Evolutionary conservation across 176 grass and related monocot species (phyloP).

Genomic region (Lolium multiflorum): DNA sequence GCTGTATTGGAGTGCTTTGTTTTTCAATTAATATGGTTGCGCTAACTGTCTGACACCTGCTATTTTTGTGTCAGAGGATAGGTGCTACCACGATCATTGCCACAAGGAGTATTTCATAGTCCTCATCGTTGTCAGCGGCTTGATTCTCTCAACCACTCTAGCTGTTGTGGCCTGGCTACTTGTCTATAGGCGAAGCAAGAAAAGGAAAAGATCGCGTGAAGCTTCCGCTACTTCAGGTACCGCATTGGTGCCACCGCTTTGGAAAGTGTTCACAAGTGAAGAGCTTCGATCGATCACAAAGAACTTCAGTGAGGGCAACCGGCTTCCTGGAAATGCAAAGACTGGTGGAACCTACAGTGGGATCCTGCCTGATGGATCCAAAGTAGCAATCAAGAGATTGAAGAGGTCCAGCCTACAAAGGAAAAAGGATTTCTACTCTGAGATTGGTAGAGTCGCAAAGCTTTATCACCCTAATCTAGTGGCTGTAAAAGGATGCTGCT

Average conservation of each 20-base stretch:
- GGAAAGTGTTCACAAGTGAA: conserved; percentile 90
- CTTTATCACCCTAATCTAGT: conserved; percentile 96
- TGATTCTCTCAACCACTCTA: conserved; percentile 82
- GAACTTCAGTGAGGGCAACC: conserved; percentile 95
- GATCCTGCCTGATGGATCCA: conserved; percentile 80
- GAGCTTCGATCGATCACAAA: conserved; percentile 92
- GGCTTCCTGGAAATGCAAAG: conserved; percentile 97
- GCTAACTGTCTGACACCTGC: conserved; percentile 2
- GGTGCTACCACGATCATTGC: conserved; percentile 66
- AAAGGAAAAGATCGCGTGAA: conserved; percentile 82
- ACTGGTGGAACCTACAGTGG: conserved; percentile 94
- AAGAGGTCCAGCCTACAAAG: conserved; percentile 94
- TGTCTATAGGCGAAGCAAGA: conserved; percentile 82
- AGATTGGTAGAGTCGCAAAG: conserved; percentile 90
- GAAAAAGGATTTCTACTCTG: conserved; percentile 97
- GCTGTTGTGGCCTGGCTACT: conserved; percentile 88
- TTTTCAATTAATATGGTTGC: conserved; percentile 4
- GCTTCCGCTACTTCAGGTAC: conserved; percentile 64
- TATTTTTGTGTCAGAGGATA: conserved; percentile 49
- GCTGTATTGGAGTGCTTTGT: background rate
- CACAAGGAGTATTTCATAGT: conserved; percentile 85
- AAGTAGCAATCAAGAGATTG: conserved; percentile 88
- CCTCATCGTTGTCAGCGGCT: conserved; percentile 74
- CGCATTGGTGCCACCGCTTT: conserved; percentile 74
- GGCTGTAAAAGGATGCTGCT: conserved; percentile 90